Evolutionary conservation across 1,139 yeast species (phyloP).

Genomic region (Protomyces gravidus): DNA sequence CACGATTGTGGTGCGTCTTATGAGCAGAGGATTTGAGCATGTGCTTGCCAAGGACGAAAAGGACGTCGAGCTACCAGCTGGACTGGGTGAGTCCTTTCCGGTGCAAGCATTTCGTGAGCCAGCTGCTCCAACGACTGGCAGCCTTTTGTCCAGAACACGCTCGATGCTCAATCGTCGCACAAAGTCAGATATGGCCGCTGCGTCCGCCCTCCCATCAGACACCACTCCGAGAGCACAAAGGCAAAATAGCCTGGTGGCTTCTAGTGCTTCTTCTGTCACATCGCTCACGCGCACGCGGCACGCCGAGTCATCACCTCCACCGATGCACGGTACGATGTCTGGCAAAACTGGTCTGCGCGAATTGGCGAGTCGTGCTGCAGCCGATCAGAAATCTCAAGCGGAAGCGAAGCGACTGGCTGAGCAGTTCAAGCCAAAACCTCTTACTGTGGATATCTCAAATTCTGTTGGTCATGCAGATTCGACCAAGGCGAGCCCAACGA

Average conservation of each 20-base stretch:
- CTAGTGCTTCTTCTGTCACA: neutral
- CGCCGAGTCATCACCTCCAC: neutral
- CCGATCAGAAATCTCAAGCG: constrained; percentile 10
- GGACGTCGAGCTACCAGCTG: neutral
- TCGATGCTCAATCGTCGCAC: constrained; percentile 10
- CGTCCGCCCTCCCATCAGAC: neutral
- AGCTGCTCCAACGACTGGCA: neutral
- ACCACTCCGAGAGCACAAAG: neutral
- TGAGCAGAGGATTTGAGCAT: constrained; percentile 19
- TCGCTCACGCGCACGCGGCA: too few species aligned
- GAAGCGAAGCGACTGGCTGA: constrained; percentile 18
- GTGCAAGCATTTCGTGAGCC: neutral
- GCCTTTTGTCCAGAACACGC: neutral
- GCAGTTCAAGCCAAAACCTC: constrained; percentile 16
- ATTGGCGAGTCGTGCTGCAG: constrained; percentile 11
- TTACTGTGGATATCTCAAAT: too few species aligned
- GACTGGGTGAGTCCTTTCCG: neutral
- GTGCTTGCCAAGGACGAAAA: constrained; percentile 10
- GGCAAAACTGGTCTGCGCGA: constrained; percentile 13
- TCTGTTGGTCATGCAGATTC: too few species aligned
- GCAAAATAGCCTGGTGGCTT: neutral
- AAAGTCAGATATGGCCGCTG: constrained; percentile 3
- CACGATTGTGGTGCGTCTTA: constrained; percentile 17
- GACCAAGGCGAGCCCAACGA: too few species aligned
- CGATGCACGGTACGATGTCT: neutral